These are phyloP conservation scores for Nitzschia sp. DNA, from an alignment of 108 stramenopile species.

Conservation along the genomic window DNA sequence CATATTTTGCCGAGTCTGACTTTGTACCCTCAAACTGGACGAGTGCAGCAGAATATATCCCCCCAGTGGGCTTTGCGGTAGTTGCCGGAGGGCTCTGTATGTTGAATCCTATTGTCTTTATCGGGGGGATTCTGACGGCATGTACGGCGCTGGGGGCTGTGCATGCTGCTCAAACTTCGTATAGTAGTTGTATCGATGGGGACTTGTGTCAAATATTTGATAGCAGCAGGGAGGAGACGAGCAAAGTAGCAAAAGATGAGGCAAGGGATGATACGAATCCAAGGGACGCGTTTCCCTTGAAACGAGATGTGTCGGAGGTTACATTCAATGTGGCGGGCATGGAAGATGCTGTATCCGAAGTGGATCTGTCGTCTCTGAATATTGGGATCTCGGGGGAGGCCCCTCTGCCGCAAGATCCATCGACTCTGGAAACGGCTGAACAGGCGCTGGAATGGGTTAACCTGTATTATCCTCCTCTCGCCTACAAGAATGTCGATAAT, in stretches of 20 bases:
- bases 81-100: slow-evolving; percentile 28
- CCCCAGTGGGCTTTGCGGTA: slow-evolving; percentile 44
- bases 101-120: slow-evolving; percentile 40
- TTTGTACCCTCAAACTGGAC: slow-evolving; percentile 19
- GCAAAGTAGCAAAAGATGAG: neutral
- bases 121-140: slow-evolving; percentile 41
- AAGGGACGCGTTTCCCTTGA: neutral
- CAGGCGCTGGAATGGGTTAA: slow-evolving; percentile 31
- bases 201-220: neutral
- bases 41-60: slow-evolving; percentile 18
- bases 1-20: slow-evolving; percentile 39
- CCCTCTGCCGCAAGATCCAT: neutral
- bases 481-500: slow-evolving; percentile 45
- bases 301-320: neutral
- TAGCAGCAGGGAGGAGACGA: neutral
- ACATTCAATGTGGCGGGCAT: neutral
- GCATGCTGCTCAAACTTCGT: slow-evolving; percentile 14
- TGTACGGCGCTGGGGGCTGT: slow-evolving; percentile 34
- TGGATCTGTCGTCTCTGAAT: neutral
- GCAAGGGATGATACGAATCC: neutral
- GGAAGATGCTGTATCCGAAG: slow-evolving; percentile 10
- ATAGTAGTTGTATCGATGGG: slow-evolving; percentile 32
- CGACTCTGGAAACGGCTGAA: slow-evolving; percentile 4
- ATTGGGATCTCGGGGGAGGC: neutral
- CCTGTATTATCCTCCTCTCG: slow-evolving; percentile 42